Percentiles rank a stretch among this genome's conserved stretches.
Conservation (phyloP, 2,329 filamentous ascomycete species). For the Sporothrix mexicana region DNA sequence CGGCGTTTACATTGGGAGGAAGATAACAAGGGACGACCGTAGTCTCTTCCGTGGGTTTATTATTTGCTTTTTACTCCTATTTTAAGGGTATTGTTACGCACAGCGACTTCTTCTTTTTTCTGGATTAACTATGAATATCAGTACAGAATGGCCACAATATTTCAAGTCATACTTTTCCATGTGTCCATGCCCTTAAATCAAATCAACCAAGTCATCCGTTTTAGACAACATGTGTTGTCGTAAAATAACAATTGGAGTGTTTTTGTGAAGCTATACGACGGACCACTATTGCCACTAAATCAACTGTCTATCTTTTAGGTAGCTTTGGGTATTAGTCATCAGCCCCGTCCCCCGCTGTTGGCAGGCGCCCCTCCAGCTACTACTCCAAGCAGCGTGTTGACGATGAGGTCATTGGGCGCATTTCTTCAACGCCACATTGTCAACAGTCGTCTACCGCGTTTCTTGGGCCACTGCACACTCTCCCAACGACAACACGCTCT, state of each 20-base stretch:
- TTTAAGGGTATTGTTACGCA: background rate
- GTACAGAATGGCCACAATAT: conserved; percentile 18
- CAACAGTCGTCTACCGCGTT: background rate
- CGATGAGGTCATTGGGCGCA: conserved; percentile 33
- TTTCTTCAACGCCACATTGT: conserved; percentile 19
- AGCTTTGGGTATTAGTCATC: conserved; percentile 22
- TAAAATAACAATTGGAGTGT: background rate
- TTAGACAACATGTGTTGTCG: background rate
- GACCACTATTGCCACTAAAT: no score
- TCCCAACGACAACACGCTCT: conserved; percentile 1
- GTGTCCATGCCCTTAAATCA: no score
- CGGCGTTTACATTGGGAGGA: conserved; percentile 15
- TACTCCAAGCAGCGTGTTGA: conserved; percentile 25
- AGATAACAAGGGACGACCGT: background rate
- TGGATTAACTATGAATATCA: background rate
- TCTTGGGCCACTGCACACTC: background rate
- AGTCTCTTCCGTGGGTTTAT: conserved; percentile 7
- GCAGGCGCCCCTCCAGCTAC: conserved; percentile 16
- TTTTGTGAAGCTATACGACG: no score
- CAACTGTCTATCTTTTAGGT: no score
- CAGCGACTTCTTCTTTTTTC: background rate
- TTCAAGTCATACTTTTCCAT: no score
- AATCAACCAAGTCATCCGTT: no score
- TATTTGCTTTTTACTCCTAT: background rate
- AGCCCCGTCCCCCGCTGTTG: conserved; percentile 4